Conservation (phyloP, 805 yeast species). For the Jamesozyma spencerorum region DNA sequence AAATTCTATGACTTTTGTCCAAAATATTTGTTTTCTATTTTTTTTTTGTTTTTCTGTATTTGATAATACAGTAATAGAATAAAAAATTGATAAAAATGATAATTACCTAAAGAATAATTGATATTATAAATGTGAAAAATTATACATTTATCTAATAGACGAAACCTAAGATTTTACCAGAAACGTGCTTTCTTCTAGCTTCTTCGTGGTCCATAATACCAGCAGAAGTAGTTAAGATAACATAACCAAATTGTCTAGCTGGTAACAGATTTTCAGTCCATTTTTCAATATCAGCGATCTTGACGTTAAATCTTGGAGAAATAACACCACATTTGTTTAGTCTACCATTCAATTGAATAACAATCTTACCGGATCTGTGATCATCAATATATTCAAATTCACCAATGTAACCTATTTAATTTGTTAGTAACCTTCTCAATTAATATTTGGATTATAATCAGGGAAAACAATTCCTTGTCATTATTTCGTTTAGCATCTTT, state of each 20-base stretch:
- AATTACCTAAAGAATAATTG: neutral
- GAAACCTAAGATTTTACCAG: conserved; percentile 96
- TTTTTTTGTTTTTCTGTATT: no score
- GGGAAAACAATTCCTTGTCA: no score
- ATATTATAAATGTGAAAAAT: neutral
- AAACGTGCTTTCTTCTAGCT: conserved; percentile 99
- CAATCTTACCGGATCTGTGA: conserved; percentile 98
- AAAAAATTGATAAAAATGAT: no score
- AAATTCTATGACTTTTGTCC: no score
- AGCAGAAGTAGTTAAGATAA: conserved; percentile 95
- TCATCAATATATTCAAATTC: conserved; percentile 97
- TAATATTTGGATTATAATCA: no score
- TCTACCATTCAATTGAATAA: conserved; percentile 93
- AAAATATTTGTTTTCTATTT: no score
- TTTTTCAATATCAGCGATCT: conserved; percentile 89
- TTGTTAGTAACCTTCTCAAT: no score
- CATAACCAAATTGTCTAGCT: conserved; percentile 98
- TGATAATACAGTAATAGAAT: no score
- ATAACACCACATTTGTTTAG: conserved; percentile 98
- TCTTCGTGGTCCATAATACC: conserved; percentile 99
- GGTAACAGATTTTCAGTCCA: conserved; percentile 98
- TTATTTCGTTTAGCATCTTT: no score
- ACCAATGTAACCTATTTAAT: conserved; percentile 62
- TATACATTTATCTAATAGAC: conserved; percentile 54
- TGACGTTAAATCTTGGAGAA: conserved; percentile 96